phyloP scores from a whole-genome alignment of 768 basidiomycete genomes.

The Panaeolus cyanescens region DNA sequence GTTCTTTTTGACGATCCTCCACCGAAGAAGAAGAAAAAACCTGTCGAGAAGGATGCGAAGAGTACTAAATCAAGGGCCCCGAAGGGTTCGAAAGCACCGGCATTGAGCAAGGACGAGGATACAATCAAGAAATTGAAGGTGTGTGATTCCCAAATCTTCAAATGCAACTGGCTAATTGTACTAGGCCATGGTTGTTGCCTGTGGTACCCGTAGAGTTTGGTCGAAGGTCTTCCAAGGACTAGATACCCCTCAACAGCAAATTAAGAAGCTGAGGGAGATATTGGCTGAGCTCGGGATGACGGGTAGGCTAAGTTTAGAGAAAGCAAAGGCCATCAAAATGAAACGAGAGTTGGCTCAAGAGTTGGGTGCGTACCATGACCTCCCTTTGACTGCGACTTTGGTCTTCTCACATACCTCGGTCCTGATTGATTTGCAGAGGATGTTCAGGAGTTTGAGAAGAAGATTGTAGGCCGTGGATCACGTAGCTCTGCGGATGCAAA shows the following conservation, averaged over 20 bases:
- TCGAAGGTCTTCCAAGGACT: constrained; percentile 67
- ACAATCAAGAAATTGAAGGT: constrained; percentile 78
- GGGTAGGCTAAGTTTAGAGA: constrained; percentile 74
- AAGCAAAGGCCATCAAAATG: constrained; percentile 75
- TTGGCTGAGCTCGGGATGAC: constrained; percentile 79
- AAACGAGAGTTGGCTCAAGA: constrained; percentile 79
- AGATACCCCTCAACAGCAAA: constrained; percentile 60
- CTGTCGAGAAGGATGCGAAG: constrained; percentile 26
- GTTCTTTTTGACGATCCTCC: constrained; percentile 60
- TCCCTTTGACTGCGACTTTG: background rate
- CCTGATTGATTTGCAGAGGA: constrained; percentile 53
- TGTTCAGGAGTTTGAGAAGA: constrained; percentile 68
- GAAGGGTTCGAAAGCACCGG: constrained; percentile 34
- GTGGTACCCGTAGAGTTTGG: constrained; percentile 81
- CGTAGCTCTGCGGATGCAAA: constrained; percentile 23
- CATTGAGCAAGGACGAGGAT: constrained; percentile 64
- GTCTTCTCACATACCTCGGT: background rate
- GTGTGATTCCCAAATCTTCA: constrained; percentile 2
- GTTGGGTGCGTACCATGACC: constrained; percentile 52
- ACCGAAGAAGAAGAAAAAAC: constrained; percentile 44
- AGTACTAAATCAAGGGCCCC: constrained; percentile 24
- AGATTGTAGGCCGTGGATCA: constrained; percentile 37
- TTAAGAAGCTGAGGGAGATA: constrained; percentile 62
- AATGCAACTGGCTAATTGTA: background rate
- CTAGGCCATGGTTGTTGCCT: constrained; percentile 72